Evolutionary conservation across 1,284 basidiomycete genomes (phyloP).

Genomic region (Leucoagaricus sp.): DNA sequence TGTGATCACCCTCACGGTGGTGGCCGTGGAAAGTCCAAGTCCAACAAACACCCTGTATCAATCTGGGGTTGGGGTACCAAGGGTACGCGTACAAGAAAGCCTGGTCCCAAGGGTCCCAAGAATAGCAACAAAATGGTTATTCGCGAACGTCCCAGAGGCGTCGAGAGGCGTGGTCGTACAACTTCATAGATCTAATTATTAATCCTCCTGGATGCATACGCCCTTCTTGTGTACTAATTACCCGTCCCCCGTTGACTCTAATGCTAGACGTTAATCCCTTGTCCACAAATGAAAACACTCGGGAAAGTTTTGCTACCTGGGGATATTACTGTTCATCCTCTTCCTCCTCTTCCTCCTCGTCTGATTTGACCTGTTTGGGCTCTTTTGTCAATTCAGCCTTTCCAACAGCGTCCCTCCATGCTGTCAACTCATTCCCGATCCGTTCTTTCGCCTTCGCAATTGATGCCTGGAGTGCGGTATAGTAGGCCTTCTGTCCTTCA

Average conservation of each 20-base stretch:
- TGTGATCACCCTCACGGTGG: constrained; percentile 97
- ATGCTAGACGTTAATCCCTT: background rate
- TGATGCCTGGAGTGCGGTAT: constrained; percentile 48
- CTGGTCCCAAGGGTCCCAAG: constrained; percentile 82
- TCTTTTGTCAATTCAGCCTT: constrained; percentile 56
- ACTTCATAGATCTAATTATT: constrained; percentile 20
- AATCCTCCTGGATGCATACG: constrained; percentile 11
- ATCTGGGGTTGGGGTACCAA: constrained; percentile 93
- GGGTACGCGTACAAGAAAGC: constrained; percentile 91
- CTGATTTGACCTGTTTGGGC: constrained; percentile 39
- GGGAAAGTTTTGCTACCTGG: constrained; percentile 5
- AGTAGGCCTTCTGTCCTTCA: constrained; percentile 45
- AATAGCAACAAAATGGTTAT: constrained; percentile 96
- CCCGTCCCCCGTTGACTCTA: background rate
- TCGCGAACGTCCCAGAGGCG: constrained; percentile 84
- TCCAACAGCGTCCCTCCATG: constrained; percentile 70
- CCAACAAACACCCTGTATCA: constrained; percentile 90
- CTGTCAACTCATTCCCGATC: constrained; percentile 64
- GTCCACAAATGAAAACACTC: background rate
- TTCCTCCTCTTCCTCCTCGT: constrained; percentile 37
- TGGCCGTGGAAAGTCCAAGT: constrained; percentile 97
- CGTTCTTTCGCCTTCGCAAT: constrained; percentile 50
- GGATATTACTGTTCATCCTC: constrained; percentile 14
- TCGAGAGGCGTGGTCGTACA: constrained; percentile 57
- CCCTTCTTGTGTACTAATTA: background rate